Percentiles rank a stretch among this genome's conserved stretches.
phyloP scores from a whole-genome alignment of 257 asterid species.

The Primulina tabacum region DNA sequence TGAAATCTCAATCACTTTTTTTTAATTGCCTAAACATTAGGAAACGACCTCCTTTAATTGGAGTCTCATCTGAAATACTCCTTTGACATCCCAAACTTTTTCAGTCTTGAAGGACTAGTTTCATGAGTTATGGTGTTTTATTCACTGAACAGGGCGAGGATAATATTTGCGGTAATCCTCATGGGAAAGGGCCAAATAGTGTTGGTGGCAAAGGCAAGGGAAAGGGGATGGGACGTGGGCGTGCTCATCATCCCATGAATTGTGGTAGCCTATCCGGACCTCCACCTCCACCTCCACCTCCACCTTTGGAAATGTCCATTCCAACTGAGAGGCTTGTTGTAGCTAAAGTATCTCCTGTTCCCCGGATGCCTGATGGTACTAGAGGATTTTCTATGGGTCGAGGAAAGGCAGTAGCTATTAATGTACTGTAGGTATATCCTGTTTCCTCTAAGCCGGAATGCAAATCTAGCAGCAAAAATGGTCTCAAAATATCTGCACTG shows the following conservation, averaged over 20 bases:
- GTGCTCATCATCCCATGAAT: constrained; percentile 39
- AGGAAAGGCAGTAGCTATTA: constrained; percentile 64
- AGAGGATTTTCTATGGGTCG: constrained; percentile 92
- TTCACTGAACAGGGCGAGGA: constrained; percentile 45
- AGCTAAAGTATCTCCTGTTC: constrained; percentile 53
- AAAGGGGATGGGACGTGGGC: constrained; percentile 56
- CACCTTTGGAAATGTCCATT: constrained; percentile 26
- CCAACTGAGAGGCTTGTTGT: constrained; percentile 38
- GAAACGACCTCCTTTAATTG: neutral
- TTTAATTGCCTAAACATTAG: neutral
- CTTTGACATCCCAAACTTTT: neutral
- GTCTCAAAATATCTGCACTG: constrained; percentile 12
- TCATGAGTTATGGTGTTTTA: neutral
- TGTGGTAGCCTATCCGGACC: constrained; percentile 37
- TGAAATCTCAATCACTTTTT: neutral
- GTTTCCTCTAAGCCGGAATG: constrained; percentile 22
- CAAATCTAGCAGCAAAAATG: constrained; percentile 18
- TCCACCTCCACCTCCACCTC: constrained; percentile 26
- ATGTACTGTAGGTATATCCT: constrained; percentile 30
- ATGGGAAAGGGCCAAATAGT: constrained; percentile 46
- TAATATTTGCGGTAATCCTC: constrained; percentile 29
- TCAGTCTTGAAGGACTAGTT: neutral
- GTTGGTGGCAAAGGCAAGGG: constrained; percentile 42
- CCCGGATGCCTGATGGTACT: constrained; percentile 97
- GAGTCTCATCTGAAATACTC: constrained; percentile 3